Evolutionary conservation across 2,329 filamentous ascomycete genomes (phyloP).

Genomic region (Zelopaecilomyces penicillatus): DNA sequence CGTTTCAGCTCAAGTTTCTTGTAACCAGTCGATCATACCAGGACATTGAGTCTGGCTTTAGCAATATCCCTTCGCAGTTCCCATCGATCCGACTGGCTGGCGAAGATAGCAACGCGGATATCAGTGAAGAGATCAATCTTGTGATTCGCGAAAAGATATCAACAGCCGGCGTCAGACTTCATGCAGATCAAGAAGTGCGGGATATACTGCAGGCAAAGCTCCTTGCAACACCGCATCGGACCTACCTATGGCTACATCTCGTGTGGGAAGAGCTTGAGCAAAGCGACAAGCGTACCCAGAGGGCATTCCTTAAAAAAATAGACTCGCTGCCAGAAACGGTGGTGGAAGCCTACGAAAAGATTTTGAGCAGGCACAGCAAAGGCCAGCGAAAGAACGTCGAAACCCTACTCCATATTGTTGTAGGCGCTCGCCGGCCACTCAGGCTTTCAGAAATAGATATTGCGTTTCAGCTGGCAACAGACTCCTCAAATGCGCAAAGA

Average conservation of each 20-base stretch:
- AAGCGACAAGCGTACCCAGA: slow-evolving; percentile 1
- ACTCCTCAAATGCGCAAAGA: background rate
- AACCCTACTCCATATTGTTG: slow-evolving; percentile 8
- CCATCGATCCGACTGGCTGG: slow-evolving; percentile 7
- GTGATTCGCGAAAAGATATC: slow-evolving; percentile 3
- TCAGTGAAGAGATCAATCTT: slow-evolving; percentile 9
- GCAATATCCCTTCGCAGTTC: background rate
- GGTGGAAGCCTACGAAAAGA: slow-evolving; percentile 7
- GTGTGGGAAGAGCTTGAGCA: slow-evolving; percentile 1
- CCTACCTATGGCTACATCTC: slow-evolving; percentile 11
- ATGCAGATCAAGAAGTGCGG: slow-evolving; percentile 1
- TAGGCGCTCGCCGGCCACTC: slow-evolving; percentile 9
- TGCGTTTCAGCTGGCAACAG: background rate
- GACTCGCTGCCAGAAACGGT: slow-evolving; percentile 6
- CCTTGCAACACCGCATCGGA: slow-evolving; percentile 2
- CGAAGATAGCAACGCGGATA: slow-evolving; percentile 6
- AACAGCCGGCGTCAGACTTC: background rate
- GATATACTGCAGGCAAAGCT: background rate
- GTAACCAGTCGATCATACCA: slow-evolving; percentile 8
- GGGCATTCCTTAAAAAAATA: slow-evolving; percentile 2
- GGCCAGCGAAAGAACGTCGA: background rate
- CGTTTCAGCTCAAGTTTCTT: slow-evolving; percentile 6
- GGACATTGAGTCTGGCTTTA: slow-evolving; percentile 5
- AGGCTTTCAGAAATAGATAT: slow-evolving; percentile 5
- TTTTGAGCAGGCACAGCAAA: slow-evolving; percentile 1